Base-by-base conservation (phyloP, 2,329 filamentous ascomycete species). In the Pseudopyrenochaeta lycopersici region DNA sequence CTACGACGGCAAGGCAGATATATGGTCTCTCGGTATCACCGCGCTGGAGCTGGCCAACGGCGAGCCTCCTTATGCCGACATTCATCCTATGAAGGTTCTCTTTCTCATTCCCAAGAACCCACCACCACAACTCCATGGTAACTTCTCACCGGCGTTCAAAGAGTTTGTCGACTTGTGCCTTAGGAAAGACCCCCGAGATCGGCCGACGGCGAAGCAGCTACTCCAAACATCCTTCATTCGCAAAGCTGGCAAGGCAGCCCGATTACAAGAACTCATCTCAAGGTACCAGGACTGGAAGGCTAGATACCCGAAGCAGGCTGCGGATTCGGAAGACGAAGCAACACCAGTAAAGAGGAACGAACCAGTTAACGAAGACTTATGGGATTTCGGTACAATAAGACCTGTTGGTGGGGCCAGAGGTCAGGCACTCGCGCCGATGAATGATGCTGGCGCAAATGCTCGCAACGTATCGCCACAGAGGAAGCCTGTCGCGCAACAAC, bases 11-110 rank as follows among this genome's bases (percentile, higher is more conserved):
- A 97, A 97, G 79, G 94, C 94, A 39, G 94, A 98, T 72, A 96
- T 98, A 52, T 98, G 94, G 94, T 97, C 93, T 0, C 81, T 98
- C 15, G 94, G 94, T 32, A 97, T 97, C 71, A 97, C 94, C 0
- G 93, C 94, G 1, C 85, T 98, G 47, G 94, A 98, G 75, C 77
- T 98, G 60, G 94, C 94, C 49, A 90, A 91, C 58, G 93, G 94
- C 60, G 93, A 97, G 72, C 94, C 94, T 20, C 94, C 94, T 0
- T 97, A 97, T 71, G 91, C 93, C 52, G 93, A 97, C 68, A 97
- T 97, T 43, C 94, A 98, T 76, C 94, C 94, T 27, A 98, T 98
- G 94, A 98, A 98, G 75, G 94, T 98, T 2, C 80, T 98, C 7
- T 98, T 98, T 71, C 82, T 98, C 43, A 98, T 98, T 48, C 94